These are phyloP conservation scores for Aspergillus fumigatus DNA, from an alignment of 2,329 filamentous ascomycete species.

Conservation along the genomic window DNA sequence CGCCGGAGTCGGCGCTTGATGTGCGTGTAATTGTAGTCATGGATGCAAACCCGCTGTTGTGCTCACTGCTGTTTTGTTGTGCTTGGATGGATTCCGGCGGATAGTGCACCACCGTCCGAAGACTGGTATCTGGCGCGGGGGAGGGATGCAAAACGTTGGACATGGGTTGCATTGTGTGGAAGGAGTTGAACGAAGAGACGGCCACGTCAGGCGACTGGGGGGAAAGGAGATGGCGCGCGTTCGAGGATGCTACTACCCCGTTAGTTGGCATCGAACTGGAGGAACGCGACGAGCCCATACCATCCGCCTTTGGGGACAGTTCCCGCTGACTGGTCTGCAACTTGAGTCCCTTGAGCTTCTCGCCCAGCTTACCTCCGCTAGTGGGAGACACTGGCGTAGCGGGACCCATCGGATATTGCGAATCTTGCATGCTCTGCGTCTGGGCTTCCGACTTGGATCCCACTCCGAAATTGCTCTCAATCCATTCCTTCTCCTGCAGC, in stretches of 20 bases:
- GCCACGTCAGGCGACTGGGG: constrained; percentile 61
- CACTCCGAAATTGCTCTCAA: constrained; percentile 73
- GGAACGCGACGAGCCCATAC: constrained; percentile 38
- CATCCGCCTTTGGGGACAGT: constrained; percentile 50
- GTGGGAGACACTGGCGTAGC: constrained; percentile 59
- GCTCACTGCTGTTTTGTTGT: constrained; percentile 24
- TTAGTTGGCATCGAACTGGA: not conserved
- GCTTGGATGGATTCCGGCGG: constrained; percentile 37
- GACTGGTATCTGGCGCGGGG: constrained; percentile 22
- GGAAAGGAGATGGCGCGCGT: constrained; percentile 50
- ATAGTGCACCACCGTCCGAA: constrained; percentile 31
- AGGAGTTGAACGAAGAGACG: constrained; percentile 57
- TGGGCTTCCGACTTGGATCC: constrained; percentile 35
- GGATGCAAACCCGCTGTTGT: constrained; percentile 25
- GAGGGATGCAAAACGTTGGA: constrained; percentile 3
- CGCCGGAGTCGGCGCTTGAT: constrained; percentile 54
- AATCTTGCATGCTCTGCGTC: constrained; percentile 28
- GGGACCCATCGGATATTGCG: constrained; percentile 37
- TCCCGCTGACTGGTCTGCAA: constrained; percentile 69
- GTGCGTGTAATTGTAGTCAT: constrained; percentile 31
- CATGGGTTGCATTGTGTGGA: constrained; percentile 44
- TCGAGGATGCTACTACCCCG: constrained; percentile 17
- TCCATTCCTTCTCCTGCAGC: constrained; percentile 77
- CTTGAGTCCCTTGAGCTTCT: constrained; percentile 75
- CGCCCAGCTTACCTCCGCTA: constrained; percentile 64